Percentiles rank a stretch among this genome's conserved stretches.
Evolutionary conservation across 2,329 filamentous ascomycete genomes (phyloP).

Genomic region (Fusarium agapanthi): DNA sequence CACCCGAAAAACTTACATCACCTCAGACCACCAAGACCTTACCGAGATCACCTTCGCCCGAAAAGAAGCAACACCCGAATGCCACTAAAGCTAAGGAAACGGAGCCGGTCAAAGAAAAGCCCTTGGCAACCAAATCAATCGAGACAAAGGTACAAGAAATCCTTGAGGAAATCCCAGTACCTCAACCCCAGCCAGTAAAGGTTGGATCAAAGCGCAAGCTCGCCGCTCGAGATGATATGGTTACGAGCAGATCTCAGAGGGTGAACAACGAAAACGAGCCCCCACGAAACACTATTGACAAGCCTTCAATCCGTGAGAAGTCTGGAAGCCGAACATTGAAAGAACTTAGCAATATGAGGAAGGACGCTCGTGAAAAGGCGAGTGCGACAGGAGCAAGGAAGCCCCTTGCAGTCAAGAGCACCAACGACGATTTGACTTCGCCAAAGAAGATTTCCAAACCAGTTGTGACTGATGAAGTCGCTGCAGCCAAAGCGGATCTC

Average conservation of each 20-base stretch:
- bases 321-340: conserved; percentile 56
- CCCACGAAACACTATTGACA: conserved; percentile 35
- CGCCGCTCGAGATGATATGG: conserved; percentile 63
- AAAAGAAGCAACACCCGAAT: conserved; percentile 38
- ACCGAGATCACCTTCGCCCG: conserved; percentile 39
- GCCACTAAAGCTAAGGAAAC: neutral
- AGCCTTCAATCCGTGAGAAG: conserved; percentile 47
- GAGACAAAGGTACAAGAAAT: conserved; percentile 3
- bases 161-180: conserved; percentile 14
- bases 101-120: neutral
- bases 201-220: conserved; percentile 67
- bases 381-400: conserved; percentile 51
- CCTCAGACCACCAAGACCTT: conserved; percentile 37
- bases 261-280: conserved; percentile 43
- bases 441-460: conserved; percentile 61
- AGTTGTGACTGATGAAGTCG: conserved; percentile 47
- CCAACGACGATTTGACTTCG: conserved; percentile 67
- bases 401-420: conserved; percentile 65
- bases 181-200: conserved; percentile 48
- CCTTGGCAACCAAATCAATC: conserved; percentile 1
- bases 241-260: conserved; percentile 44
- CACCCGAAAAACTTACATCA: conserved; percentile 45
- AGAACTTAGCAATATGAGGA: conserved; percentile 54
- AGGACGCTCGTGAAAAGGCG: conserved; percentile 50
- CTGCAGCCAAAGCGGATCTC: conserved; percentile 51